Conservation (phyloP, 2,329 filamentous ascomycete species). For the Pseudogymnoascus verrucosus region DNA sequence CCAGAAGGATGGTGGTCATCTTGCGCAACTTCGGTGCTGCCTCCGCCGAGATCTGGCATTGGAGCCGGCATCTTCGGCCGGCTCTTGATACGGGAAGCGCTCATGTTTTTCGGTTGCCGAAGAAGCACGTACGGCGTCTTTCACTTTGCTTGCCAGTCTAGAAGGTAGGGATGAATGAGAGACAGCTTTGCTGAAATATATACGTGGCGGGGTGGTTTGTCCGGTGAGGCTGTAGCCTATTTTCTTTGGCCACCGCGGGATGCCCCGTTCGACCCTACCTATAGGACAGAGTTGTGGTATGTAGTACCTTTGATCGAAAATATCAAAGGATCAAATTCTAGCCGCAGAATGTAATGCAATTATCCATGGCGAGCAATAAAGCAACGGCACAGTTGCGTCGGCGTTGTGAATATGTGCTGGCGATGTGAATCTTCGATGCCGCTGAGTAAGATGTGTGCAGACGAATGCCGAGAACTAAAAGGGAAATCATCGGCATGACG, state of each 20-base stretch:
- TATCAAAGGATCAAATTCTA: neutral
- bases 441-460: neutral
- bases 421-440: neutral
- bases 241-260: neutral
- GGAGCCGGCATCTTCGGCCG: constrained; percentile 9
- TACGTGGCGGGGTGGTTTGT: neutral
- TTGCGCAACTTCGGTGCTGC: constrained; percentile 14
- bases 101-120: neutral
- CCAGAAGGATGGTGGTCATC: constrained; percentile 26
- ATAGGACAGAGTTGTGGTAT: neutral
- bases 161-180: neutral
- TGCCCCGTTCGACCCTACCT: neutral
- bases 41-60: constrained; percentile 11
- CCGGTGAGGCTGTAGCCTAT: neutral
- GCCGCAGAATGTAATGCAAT: neutral
- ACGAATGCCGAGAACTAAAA: neutral
- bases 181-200: neutral
- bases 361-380: neutral
- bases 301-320: neutral
- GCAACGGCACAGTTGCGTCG: neutral
- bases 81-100: constrained; percentile 6
- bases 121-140: neutral
- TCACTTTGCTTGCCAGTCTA: neutral
- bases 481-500: constrained; percentile 3
- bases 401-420: neutral